Percentiles rank a stretch among this genome's conserved stretches.
Evolutionary conservation across 2,329 filamentous ascomycete species (phyloP).

Genomic region (Calycina marina): DNA sequence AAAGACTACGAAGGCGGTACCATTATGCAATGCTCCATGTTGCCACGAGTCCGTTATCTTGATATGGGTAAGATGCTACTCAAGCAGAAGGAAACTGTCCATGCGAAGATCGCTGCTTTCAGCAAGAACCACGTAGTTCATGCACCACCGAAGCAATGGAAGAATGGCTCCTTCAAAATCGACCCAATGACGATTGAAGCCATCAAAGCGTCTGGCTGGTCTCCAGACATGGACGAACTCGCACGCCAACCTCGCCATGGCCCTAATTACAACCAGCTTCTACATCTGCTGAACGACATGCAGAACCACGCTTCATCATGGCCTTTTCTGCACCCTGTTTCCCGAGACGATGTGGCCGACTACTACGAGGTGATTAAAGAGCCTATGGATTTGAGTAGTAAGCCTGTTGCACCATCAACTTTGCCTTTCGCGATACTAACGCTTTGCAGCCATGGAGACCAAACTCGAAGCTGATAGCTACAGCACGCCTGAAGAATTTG

Average conservation of each 20-base stretch:
- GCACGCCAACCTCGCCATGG: conserved; percentile 90
- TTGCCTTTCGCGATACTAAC: not conserved
- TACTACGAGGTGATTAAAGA: conserved; percentile 98
- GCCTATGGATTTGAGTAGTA: conserved; percentile 78
- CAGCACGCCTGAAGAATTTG: conserved; percentile 79
- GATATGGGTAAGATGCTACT: conserved; percentile 86
- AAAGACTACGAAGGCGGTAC: conserved; percentile 99
- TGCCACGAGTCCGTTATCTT: conserved; percentile 86
- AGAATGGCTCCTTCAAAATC: conserved; percentile 56
- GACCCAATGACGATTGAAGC: conserved; percentile 77
- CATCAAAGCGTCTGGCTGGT: conserved; percentile 89
- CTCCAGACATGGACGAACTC: conserved; percentile 92
- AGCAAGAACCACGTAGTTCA: conserved; percentile 82
- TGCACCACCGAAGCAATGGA: conserved; percentile 73
- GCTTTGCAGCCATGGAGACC: conserved; percentile 64
- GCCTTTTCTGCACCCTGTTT: conserved; percentile 91
- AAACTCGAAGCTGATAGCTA: conserved; percentile 93
- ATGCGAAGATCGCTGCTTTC: conserved; percentile 87
- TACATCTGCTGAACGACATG: conserved; percentile 85
- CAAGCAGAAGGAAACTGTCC: conserved; percentile 92
- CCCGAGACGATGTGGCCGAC: conserved; percentile 90
- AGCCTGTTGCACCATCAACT: not conserved
- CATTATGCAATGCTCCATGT: conserved; percentile 98
- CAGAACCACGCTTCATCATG: conserved; percentile 88
- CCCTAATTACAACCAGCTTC: conserved; percentile 87